Percentiles rank a stretch among this genome's conserved stretches.
Evolutionary conservation across 2,329 filamentous ascomycete genomes (phyloP).

Genomic region (Beauveria medogensis): DNA sequence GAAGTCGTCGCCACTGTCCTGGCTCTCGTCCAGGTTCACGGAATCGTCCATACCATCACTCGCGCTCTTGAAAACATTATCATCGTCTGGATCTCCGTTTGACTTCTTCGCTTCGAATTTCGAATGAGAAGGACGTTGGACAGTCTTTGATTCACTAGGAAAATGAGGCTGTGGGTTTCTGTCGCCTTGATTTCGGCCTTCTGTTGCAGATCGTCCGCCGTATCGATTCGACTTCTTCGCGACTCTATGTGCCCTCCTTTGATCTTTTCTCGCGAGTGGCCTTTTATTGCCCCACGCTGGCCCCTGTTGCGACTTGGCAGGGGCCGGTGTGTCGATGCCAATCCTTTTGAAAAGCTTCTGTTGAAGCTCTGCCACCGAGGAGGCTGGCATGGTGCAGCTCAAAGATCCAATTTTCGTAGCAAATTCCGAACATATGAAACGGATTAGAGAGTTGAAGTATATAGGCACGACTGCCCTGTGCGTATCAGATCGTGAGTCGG

Average conservation of each 20-base stretch:
- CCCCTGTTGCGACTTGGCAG: constrained; percentile 11
- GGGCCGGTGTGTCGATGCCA: constrained; percentile 24
- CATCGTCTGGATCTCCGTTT: not conserved
- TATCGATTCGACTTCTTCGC: constrained; percentile 46
- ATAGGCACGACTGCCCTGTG: not conserved
- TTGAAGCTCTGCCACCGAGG: constrained; percentile 26
- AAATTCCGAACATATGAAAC: not conserved
- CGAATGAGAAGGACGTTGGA: not conserved
- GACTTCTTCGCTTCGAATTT: not conserved
- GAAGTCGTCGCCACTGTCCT: constrained; percentile 16
- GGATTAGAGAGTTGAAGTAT: not conserved
- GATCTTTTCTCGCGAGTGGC: constrained; percentile 47
- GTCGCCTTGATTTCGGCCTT: constrained; percentile 15
- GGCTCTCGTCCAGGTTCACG: constrained; percentile 15
- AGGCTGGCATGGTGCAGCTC: constrained; percentile 15
- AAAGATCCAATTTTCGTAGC: not conserved
- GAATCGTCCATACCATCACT: not conserved
- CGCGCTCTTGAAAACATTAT: constrained; percentile 2
- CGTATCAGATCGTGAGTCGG: not conserved
- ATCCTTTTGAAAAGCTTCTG: constrained; percentile 30
- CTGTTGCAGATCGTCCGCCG: constrained; percentile 1
- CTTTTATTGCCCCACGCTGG: constrained; percentile 14
- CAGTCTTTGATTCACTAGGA: constrained; percentile 7
- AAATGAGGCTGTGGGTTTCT: not conserved
- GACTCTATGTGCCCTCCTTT: constrained; percentile 56